Evolutionary conservation across 192 early-diverging fungal species (phyloP), one percentile per base, ranked within the genome.

Genomic region (Funneliformis geosporum): DNA sequence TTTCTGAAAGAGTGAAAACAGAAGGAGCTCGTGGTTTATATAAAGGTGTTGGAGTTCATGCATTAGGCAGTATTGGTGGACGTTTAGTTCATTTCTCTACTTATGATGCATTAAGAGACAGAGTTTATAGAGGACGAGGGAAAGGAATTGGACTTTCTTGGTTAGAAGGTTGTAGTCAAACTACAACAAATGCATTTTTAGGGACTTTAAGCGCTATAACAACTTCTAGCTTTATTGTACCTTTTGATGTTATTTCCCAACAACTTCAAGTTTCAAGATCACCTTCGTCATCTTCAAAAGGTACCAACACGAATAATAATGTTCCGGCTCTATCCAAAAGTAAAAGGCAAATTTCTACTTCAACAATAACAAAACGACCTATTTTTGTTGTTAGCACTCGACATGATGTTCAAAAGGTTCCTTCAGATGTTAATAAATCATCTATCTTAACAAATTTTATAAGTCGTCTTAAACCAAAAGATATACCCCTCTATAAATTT

Each of bases 171-270:
- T 16, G 50, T 39, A 50, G 9, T 38, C 64, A 23, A 14, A 27
- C 46, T 16, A 68, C 62, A 23, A 61, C 69, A 16, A 76, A 68
- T 68, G 73, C 46, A 10, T 33, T 68, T 23, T 60, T 81, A 21
- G 80, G 80, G 21, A 76, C 80, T 27, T 71, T 78, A 12, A 60
- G 61, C 59, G 74, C 75, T 28, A 25, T 81, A 16, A 78, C 27
- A 14, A 76, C 62, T 33, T 65, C 65, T 14, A 68, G 42, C 18
- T 62, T 81, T 44, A 75, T 81, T 60, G 64, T 81, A 12, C 75
- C 80, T 43, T 78, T 81, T 42, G 80, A 81, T 75, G 75, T 81
- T 9, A 60, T 81, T 43, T 66, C 73, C 18, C 62, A 66, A 47
- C 75, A 77, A 65, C 44, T 77, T 44, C 75, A 77, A 66, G 42